Base-by-base conservation (phyloP, 2,329 filamentous ascomycete species). In the Monilinia fructicola region DNA sequence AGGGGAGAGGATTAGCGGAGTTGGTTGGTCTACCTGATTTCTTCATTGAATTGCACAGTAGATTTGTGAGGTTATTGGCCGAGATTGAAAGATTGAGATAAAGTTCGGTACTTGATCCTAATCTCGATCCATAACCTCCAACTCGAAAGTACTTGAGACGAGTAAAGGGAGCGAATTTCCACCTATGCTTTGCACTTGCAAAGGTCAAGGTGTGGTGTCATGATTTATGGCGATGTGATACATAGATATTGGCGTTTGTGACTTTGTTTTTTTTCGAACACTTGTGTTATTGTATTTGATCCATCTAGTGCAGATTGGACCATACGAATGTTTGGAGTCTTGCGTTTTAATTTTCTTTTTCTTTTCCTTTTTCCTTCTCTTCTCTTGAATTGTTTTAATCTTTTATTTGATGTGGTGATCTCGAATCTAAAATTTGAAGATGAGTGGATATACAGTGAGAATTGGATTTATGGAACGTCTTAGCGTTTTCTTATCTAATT, bases 1-100 rank as follows among this genome's bases (percentile, higher is more conserved):
- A 84, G 70, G 82, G 86, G 50, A 82, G 85, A 52, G 87, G 87
- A 3, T 78, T 90, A 59, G 85, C 87, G 0, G 87, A 90, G 77
- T 79, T 90, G 52, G 85, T 89, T 38, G 87, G 87, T 26, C 79
- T 86, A 71, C 86, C 87, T 5, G 87, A 90, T 73, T 87, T 90
- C 73, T 90, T 90, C 71, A 84, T 90, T 66, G 84, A 89, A 78
- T 77, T 90, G 68, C 87, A 90, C 75, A 79, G 82, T 50, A 81
- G 82, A 69, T 90, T 90, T 73, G 87, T 90, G 35, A 81, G 83
- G 73, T 78, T 90, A 52, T 78, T 90, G 63, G 79, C 87, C 21
- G 85, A 89, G 67, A 65, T 65, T 59, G 63, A 65, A 85, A 88
- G 67, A 35, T 56, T 56, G 16, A 65, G 54, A 65, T 65, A 23